Conservation (phyloP, 2,329 filamentous ascomycete species). For the Penicillium sp. region DNA sequence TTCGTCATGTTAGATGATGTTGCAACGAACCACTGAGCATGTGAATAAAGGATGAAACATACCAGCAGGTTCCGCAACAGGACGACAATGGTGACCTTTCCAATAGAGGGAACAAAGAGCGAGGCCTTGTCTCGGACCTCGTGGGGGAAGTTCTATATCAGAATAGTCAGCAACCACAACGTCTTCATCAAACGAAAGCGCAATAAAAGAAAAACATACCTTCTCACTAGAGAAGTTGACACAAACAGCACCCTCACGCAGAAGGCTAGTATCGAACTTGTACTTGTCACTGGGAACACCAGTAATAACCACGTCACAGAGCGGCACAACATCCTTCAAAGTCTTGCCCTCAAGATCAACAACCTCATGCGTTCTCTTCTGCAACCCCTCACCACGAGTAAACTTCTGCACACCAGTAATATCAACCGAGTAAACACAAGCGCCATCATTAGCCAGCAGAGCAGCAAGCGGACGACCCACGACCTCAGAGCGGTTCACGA, state of each 20-base stretch:
- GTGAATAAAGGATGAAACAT: slow-evolving; percentile 37
- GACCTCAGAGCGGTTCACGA: slow-evolving; percentile 95
- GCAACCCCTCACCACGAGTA: slow-evolving; percentile 82
- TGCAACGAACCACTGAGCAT: not conserved
- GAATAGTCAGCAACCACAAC: not conserved
- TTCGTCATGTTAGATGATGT: slow-evolving; percentile 13
- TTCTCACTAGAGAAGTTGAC: slow-evolving; percentile 97
- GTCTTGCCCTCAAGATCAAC: slow-evolving; percentile 76
- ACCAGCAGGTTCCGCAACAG: slow-evolving; percentile 85
- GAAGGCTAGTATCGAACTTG: slow-evolving; percentile 80
- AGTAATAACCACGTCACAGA: slow-evolving; percentile 92
- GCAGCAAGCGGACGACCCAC: slow-evolving; percentile 91
- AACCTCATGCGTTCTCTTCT: slow-evolving; percentile 81
- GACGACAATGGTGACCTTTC: slow-evolving; percentile 95
- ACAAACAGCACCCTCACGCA: slow-evolving; percentile 92
- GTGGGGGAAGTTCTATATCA: slow-evolving; percentile 71
- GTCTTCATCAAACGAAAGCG: not conserved
- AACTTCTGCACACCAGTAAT: slow-evolving; percentile 89
- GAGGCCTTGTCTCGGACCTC: slow-evolving; percentile 93
- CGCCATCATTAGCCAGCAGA: slow-evolving; percentile 91
- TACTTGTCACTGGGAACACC: slow-evolving; percentile 85
- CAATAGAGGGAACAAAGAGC: slow-evolving; percentile 94
- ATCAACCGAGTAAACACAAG: slow-evolving; percentile 92
- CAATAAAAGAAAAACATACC: slow-evolving; percentile 37
- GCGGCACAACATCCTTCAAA: slow-evolving; percentile 74